Base-by-base conservation (phyloP, 2,329 filamentous ascomycete genomes). In the Clarireedia hainanense region DNA sequence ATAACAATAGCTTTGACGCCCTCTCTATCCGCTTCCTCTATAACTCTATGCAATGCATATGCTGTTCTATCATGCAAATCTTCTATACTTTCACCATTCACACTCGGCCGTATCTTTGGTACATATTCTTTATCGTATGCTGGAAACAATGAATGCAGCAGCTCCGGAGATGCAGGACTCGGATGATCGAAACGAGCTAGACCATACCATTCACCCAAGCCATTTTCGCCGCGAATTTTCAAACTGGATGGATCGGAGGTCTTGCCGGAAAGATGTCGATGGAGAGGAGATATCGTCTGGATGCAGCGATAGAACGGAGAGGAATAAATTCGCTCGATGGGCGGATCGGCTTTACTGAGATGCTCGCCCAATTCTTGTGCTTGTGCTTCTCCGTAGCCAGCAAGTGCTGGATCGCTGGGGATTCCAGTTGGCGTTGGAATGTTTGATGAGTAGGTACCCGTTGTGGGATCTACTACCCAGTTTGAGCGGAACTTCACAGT, bases 191-290 rank as follows among this genome's bases (percentile, higher is more conserved):
- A 96, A 58, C 84, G 83, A 15, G 91, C 90, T 48, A 83, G 78
- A 26, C 94, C 94, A 70, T 94, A 97, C 86, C 94, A 97, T 75
- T 99, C 94, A 59, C 89, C 86, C 40, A 84, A 65, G 12, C 80
- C 81, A 55, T 75, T 72, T 63, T 85, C 82, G 48, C 76, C 78
- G 37, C 79, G 75, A 58, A 85, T 78, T 40, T 67, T 71, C 56
- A 71, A 63, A 26, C 67, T 59, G 15, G 63, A 55, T 3, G 58
- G 57, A 45, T 63, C 60, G 15, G 57, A 48, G 23, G 57, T 48
- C 20, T 47, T 54, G 3, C 47, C n/a, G 30, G 64, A 57, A 50
- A 82, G 74, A 10, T 69, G 69, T n/a, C 74, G 70, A 49, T 85
- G 75, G 63, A 85, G 85, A 0, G 91, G 90, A 48, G 80, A 76